Evolutionary conservation across 257 asterid species (phyloP), one percentile per base, ranked within the genome.

Genomic region (Fraxinus excelsior): DNA sequence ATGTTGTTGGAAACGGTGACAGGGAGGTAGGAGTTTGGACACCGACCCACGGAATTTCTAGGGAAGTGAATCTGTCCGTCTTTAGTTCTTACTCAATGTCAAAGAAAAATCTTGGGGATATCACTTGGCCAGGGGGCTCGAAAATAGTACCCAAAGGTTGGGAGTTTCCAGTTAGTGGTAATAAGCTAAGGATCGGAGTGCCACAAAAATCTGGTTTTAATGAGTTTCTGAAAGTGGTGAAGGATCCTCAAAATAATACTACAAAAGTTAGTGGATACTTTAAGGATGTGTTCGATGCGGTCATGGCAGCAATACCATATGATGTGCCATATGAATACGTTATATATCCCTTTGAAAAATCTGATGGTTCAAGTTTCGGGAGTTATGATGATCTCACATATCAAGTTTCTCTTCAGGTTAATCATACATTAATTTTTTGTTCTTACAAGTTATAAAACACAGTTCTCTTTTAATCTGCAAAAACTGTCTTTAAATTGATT

Each of bases 51-150:
- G 78, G 82, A 25, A 60, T 78, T 64, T 25, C 25, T 19, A 34
- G 9, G 13, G 67, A 28, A 40, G 28, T 19, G 72, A 67, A 19
- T 21, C 44, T 5, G 12, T 31, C 19, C 10, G 11, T 16, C 40
- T 18, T 51, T 67, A 60, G 49, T 71, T 26, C 18, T 64, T 2
- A 34, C 51, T 74, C 51, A 10, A 49, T 21, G 67, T 75, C 80
- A 8, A 70, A 71, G 42, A 76, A 21, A 1, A 66, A 73, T 19
- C 70, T 82, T 4, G 42, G 65, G 74, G 64, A 69, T 5, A 83
- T 89, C 66, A 74, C 68, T 71, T 89, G 94, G 92, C 92, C 92
- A 9, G 94, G 91, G 72, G 80, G 82, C 62, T 73, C 83, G 1
- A 62, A 34, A 4, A 23, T 28, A 13, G 56, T 32, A 14, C 94